Percentiles rank a stretch among this genome's conserved stretches.
Evolutionary conservation across 176 grass and related monocot species (phyloP).

Genomic region (Thalia dealbata): DNA sequence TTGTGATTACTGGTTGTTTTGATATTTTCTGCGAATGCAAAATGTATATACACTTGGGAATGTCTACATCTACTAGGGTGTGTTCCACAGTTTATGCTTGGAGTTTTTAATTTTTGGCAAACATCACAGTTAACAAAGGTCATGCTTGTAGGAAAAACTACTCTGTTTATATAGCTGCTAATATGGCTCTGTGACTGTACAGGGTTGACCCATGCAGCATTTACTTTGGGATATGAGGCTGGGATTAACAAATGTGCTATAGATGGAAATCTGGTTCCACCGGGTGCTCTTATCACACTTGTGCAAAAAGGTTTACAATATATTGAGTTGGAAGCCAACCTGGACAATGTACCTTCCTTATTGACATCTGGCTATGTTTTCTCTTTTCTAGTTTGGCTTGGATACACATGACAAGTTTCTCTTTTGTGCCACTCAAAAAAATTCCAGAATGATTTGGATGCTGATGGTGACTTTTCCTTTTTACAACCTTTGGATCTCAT

Average conservation of each 20-base stretch:
- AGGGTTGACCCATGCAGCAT: conserved; percentile 86
- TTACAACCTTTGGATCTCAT: conserved; percentile 93
- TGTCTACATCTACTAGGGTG: not conserved
- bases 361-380: not conserved
- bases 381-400: not conserved
- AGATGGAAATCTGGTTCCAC: conserved; percentile 77
- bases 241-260: conserved; percentile 73
- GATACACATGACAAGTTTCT: not conserved
- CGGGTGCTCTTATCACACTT: conserved; percentile 75
- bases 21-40: no score
- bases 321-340: conserved; percentile 93
- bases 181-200: conserved; percentile 17
- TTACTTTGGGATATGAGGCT: conserved; percentile 83
- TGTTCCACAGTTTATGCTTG: not conserved
- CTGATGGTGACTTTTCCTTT: conserved; percentile 73
- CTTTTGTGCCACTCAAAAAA: not conserved
- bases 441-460: conserved; percentile 55
- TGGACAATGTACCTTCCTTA: conserved; percentile 41
- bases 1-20: no score
- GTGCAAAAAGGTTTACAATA: conserved; percentile 96
- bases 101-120: not conserved
- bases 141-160: conserved; percentile 4
- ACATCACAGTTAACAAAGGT: not conserved
- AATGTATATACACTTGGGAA: no score
- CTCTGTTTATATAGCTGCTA: conserved; percentile 3